Conservation (phyloP, 768 basidiomycete genomes). For the Nidularia pulvinata region DNA sequence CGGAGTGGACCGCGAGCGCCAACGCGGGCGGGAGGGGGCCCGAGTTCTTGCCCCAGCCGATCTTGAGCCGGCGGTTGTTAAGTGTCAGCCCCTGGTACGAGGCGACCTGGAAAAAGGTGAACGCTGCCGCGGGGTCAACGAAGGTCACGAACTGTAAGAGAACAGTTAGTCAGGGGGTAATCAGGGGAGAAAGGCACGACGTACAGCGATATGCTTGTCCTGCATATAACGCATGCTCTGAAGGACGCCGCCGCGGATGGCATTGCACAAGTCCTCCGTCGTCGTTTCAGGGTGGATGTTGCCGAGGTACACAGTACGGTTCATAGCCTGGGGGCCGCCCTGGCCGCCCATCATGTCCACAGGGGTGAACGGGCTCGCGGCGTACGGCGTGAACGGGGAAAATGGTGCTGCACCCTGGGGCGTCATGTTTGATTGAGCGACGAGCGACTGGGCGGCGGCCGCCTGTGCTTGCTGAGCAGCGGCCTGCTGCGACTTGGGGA, state of each 20-base stretch:
- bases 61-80: constrained; percentile 92
- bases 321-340: constrained; percentile 56
- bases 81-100: constrained; percentile 87
- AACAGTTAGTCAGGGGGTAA: too few relatives aligned
- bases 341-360: constrained; percentile 38
- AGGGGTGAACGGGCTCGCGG: constrained; percentile 42
- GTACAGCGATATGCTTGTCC: constrained; percentile 95
- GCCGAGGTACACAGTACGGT: constrained; percentile 93
- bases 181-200: constrained; percentile 2
- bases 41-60: constrained; percentile 98
- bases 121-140: constrained; percentile 90
- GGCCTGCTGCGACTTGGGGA: constrained; percentile 93
- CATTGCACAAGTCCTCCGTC: constrained; percentile 94
- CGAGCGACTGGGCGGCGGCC: constrained; percentile 74
- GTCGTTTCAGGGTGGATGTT: constrained; percentile 97
- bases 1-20: constrained; percentile 87
- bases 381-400: constrained; percentile 51
- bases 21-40: constrained; percentile 84
- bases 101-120: constrained; percentile 94
- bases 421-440: constrained; percentile 53
- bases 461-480: constrained; percentile 87
- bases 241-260: constrained; percentile 94
- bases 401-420: constrained; percentile 30
- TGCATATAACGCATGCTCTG: constrained; percentile 96
- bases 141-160: constrained; percentile 93